phyloP scores from a whole-genome alignment of 73 alveolate species.

The Paramecium pentaurelia region DNA sequence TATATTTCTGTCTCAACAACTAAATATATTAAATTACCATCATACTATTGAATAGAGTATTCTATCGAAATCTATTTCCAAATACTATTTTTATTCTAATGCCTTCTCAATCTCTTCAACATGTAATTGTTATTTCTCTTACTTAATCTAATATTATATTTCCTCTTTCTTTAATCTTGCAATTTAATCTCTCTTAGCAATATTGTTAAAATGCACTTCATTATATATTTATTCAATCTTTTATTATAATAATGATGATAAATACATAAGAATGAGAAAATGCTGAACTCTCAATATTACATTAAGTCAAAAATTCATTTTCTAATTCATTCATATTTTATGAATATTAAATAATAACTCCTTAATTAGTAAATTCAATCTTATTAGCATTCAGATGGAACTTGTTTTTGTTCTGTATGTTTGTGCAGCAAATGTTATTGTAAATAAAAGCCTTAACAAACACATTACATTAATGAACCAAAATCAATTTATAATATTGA shows the following conservation, averaged over 20 bases:
- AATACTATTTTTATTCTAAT: not conserved
- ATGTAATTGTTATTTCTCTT: not conserved
- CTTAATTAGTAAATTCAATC: not conserved
- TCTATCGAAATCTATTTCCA: not conserved
- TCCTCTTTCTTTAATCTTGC: not conserved
- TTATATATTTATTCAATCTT: not conserved
- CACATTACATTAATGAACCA: not conserved
- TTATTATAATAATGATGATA: not conserved
- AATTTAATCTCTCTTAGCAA: not conserved
- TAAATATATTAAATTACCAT: not conserved
- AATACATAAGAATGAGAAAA: not conserved
- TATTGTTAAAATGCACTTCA: not conserved
- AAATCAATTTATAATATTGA: not conserved
- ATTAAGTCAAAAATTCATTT: constrained; percentile 4
- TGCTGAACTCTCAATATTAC: not conserved
- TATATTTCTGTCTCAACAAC: not conserved
- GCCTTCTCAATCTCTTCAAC: not conserved
- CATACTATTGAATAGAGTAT: not conserved
- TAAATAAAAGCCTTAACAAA: not conserved
- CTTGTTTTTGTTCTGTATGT: not conserved
- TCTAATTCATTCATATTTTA: not conserved
- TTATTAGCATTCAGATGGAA: constrained; percentile 1
- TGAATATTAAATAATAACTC: not conserved
- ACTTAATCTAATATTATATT: not conserved
- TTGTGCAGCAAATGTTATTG: not conserved